Percentiles rank a stretch among this genome's conserved stretches.
These are phyloP conservation scores for Globisporangium emineosum DNA, from an alignment of 352 stramenopile species.

Conservation along the genomic window DNA sequence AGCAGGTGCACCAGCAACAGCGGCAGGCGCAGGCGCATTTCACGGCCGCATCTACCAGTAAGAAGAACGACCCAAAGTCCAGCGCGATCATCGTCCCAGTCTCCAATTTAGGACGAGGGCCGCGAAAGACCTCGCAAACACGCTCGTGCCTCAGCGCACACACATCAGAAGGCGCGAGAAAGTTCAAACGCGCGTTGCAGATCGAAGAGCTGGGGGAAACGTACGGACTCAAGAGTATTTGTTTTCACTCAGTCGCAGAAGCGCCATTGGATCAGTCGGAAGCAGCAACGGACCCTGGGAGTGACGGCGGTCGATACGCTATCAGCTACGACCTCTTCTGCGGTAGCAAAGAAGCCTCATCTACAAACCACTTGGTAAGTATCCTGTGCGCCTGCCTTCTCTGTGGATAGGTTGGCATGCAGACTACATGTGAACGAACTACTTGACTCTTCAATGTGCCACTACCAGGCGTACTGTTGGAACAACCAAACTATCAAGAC, in stretches of 20 bases:
- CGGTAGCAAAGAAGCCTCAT: conserved; percentile 8
- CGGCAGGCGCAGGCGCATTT: conserved; percentile 38
- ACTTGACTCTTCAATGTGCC: neutral
- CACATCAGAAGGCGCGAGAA: neutral
- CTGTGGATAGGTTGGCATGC: no score
- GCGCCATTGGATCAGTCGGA: neutral
- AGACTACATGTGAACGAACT: neutral
- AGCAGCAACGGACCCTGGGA: neutral
- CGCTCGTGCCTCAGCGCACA: conserved; percentile 8
- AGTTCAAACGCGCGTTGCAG: conserved; percentile 12
- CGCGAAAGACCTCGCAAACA: neutral
- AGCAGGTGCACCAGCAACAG: conserved; percentile 36
- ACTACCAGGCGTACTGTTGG: conserved; percentile 38
- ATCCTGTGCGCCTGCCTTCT: neutral
- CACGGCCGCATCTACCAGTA: neutral
- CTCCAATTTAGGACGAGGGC: neutral
- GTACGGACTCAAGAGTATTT: conserved; percentile 24
- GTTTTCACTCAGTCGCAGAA: conserved; percentile 19
- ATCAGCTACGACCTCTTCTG: conserved; percentile 29
- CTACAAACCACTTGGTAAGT: conserved; percentile 26
- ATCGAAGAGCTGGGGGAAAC: conserved; percentile 15
- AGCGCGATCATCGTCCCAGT: conserved; percentile 33
- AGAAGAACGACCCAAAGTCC: conserved; percentile 21
- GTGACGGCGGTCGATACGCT: neutral
- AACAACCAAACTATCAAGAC: conserved; percentile 25